Base-by-base conservation (phyloP, 208 protist genomes). In the Endotrypanum monterogeii region DNA sequence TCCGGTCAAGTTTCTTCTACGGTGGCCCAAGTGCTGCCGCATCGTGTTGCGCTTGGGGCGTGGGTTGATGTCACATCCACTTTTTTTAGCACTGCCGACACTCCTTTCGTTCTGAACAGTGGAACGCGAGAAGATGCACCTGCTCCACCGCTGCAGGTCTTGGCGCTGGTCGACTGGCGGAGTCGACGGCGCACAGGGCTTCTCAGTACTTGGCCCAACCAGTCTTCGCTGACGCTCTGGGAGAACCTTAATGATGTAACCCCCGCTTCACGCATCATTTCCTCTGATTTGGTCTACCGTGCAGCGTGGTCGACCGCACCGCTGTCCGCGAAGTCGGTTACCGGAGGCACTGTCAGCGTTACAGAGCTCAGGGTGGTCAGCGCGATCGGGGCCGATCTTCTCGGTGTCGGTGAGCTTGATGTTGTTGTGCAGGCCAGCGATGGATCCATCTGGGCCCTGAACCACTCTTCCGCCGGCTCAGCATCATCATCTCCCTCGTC, bases 381-480 rank as follows among this genome's bases (percentile, higher is more conserved):
- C 54, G 83, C 84, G 6, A 44, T 87, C 25, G 74, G 73, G 51
- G 89, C 74, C 8, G 89, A 93, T 63, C 41, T 88, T 28, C 65
- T 84, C 0, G 71, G 76, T 5, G 61, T 69, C 41, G 89, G 89
- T 5, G 66, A 71, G 41, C 55, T 88, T 0, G 86, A 89, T 57
- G 52, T 90, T 37, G 16, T 90, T 6, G 56, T 91, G 32, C 86
- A 91, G 66, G 74, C 71, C 25, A 79, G 76, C 57, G 56, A 89
- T 70, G 89, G 83, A 8, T 52, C 30, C 16, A 50, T 93, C 11
- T 86, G 79, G 61, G 76, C 82, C 55, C 37, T 84, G 50, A 76
- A 70, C 23, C 70, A 67, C 67, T 70, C 67, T 37, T 35, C 58
- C 1, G 35, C 39, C 67, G 18, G 32, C 70, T 18, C 58, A 20